Base-by-base conservation (phyloP, 2,329 filamentous ascomycete species). In the Ascochyta lentis region DNA sequence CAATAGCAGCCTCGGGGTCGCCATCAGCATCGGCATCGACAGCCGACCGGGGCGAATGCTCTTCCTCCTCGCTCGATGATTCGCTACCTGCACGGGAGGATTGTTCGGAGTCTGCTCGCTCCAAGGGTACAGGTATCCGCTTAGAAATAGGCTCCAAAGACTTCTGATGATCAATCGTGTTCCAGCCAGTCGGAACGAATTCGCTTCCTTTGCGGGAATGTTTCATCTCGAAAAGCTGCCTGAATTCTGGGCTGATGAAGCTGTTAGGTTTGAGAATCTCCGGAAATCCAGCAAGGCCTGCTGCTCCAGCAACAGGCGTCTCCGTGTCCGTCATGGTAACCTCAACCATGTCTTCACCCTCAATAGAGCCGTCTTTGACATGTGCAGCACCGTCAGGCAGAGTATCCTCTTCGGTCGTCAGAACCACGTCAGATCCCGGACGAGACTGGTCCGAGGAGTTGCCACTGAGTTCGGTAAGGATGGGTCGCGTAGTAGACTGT, bases 271-370 rank as follows among this genome's bases (percentile, higher is more conserved):
- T 60, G 79, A 80, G 80, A 79, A 91, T 60, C 22, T 71, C 65
- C 3, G 73, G 67, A 12, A 66, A 23, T 12, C 62, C 58, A 40
- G 69, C 63, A 50, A 53, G 43, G 23, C 56, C 59, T 29, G 50
- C 35, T 22, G 34, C 31, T 9, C 73, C 71, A 23, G 61, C 54
- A 22, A 56, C 31, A 19, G 60, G 49, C 4, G 64, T 61, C 54
- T 82, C 79, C 15, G 70, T 70, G 65, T 92, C 89, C 49, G 86
- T 87, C 88, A 97, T 93, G 0, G 90, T 90, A 15, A 99, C 88
- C 70, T 97, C 91, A 6, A 98, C 90, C 68, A 97, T 86, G 58
- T 97, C 93, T 73, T 97, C 94, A 9, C 92, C 90, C 71, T 93
- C 89, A 2, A 96, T 84, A 3, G 93, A 96, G 26, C 86, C 84